These are phyloP conservation scores for Cylindrodendrum hubeiense DNA, from an alignment of 2,329 filamentous ascomycete genomes.

Conservation along the genomic window DNA sequence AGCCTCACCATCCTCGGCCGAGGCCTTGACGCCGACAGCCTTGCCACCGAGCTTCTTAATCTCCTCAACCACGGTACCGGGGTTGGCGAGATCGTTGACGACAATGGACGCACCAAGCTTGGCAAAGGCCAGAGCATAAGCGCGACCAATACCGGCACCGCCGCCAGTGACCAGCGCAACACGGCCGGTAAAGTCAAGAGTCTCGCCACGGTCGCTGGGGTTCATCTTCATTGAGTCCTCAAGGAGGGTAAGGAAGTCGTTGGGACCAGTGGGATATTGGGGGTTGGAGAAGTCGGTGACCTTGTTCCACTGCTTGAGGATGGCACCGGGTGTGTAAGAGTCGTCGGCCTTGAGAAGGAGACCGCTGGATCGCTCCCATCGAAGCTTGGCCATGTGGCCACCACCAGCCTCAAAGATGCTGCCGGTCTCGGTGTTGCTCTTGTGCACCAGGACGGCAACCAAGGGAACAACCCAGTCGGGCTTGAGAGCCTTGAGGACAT, in stretches of 20 bases:
- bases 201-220: slow-evolving; percentile 77
- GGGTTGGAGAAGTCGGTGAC: slow-evolving; percentile 86
- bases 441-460: slow-evolving; percentile 89
- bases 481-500: slow-evolving; percentile 85
- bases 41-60: slow-evolving; percentile 91
- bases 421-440: slow-evolving; percentile 88
- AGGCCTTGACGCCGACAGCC: slow-evolving; percentile 93
- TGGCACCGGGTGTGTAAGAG: slow-evolving; percentile 86
- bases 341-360: slow-evolving; percentile 90
- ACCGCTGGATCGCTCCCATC: slow-evolving; percentile 94
- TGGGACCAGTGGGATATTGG: slow-evolving; percentile 85
- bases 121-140: slow-evolving; percentile 89
- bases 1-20: slow-evolving; percentile 89
- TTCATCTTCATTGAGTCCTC: slow-evolving; percentile 86
- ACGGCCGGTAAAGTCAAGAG: slow-evolving; percentile 84
- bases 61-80: slow-evolving; percentile 90
- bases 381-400: slow-evolving; percentile 90
- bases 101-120: slow-evolving; percentile 88
- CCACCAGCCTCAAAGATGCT: slow-evolving; percentile 94
- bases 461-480: slow-evolving; percentile 96
- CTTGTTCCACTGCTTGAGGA: slow-evolving; percentile 90
- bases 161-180: slow-evolving; percentile 90
- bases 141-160: slow-evolving; percentile 90
- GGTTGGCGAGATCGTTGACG: slow-evolving; percentile 95
- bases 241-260: slow-evolving; percentile 88